Conservation (phyloP, 2,329 filamentous ascomycete genomes). For the Parasarocladium wereldwijsianum region DNA sequence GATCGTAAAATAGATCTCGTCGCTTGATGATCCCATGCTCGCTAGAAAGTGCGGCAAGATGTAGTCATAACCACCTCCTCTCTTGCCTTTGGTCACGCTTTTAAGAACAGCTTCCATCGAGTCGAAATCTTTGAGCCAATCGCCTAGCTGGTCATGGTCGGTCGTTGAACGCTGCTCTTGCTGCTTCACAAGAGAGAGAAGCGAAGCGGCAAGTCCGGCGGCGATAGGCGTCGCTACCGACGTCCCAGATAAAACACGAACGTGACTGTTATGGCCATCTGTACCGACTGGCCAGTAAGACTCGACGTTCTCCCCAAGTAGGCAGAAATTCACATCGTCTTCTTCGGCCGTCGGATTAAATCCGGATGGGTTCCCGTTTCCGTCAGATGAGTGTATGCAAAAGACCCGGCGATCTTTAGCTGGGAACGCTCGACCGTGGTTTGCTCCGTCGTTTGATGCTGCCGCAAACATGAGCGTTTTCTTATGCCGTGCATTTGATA, state of each 20-base stretch:
- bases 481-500: constrained; percentile 1
- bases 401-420: constrained; percentile 7
- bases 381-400: constrained; percentile 8
- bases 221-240: constrained; percentile 8
- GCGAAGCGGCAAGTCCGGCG: constrained; percentile 7
- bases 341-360: constrained; percentile 7
- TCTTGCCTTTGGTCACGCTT: background rate
- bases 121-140: constrained; percentile 1
- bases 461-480: constrained; percentile 8
- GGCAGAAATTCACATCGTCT: constrained; percentile 3
- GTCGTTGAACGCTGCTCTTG: constrained; percentile 2
- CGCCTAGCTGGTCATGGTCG: background rate
- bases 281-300: constrained; percentile 5
- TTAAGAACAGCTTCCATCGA: constrained; percentile 5
- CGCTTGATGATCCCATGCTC: background rate
- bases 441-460: constrained; percentile 8
- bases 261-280: background rate
- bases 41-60: background rate
- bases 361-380: constrained; percentile 6
- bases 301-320: constrained; percentile 6
- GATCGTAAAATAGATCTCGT: no score
- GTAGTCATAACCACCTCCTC: background rate
- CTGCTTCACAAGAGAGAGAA: no score
- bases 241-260: constrained; percentile 5
- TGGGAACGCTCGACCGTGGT: constrained; percentile 6